phyloP scores from a whole-genome alignment of 257 asterid species.

The Solanum clarkiae region DNA sequence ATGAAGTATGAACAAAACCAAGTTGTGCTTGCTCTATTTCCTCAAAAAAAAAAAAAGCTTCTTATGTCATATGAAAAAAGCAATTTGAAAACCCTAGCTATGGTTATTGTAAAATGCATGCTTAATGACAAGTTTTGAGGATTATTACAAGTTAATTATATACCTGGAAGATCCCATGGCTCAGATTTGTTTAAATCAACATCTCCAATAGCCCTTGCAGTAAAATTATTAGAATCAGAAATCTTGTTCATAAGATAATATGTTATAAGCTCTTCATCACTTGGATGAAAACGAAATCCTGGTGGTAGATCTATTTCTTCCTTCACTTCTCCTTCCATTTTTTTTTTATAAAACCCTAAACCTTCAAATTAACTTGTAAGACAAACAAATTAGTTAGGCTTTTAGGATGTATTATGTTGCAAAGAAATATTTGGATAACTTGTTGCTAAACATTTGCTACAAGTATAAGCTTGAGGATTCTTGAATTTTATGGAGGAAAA shows the following conservation, averaged over 20 bases:
- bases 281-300: constrained; percentile 80
- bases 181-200: constrained; percentile 91
- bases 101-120: neutral
- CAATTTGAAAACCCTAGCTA: constrained; percentile 11
- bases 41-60: neutral
- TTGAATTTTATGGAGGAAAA: neutral
- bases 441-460: neutral
- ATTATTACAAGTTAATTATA: neutral
- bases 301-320: constrained; percentile 60
- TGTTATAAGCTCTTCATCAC: constrained; percentile 83
- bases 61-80: neutral
- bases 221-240: constrained; percentile 50
- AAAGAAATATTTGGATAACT: neutral
- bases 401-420: neutral
- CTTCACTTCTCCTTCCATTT: constrained; percentile 45
- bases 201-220: constrained; percentile 71
- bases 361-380: neutral
- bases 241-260: constrained; percentile 67
- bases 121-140: too few relatives aligned
- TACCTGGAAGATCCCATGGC: constrained; percentile 99
- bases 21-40: neutral
- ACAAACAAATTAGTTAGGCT: too few relatives aligned
- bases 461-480: neutral
- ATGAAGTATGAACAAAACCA: neutral
- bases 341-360: constrained; percentile 22